phyloP scores from a whole-genome alignment of 2,329 filamentous ascomycete species.

The Bisporella sp. region DNA sequence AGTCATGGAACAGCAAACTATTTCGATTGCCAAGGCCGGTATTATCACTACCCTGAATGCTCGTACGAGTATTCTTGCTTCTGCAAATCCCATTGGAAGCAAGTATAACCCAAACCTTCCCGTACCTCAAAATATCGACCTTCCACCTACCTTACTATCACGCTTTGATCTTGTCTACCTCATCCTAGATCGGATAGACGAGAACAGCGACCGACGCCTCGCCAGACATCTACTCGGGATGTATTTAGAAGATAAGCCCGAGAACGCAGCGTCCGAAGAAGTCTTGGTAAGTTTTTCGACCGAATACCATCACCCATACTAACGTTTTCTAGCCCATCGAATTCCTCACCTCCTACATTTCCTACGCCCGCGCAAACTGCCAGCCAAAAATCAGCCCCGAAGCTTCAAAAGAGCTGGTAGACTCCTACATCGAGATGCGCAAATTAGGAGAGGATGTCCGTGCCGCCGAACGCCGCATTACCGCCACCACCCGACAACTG shows the following conservation, averaged over 20 bases:
- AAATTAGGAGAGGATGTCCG: conserved; percentile 85
- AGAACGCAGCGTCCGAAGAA: conserved; percentile 70
- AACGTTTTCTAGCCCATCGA: conserved; percentile 63
- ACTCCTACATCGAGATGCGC: conserved; percentile 90
- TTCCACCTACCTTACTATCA: conserved; percentile 88
- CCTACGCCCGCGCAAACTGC: conserved; percentile 81
- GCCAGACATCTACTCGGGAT: conserved; percentile 91
- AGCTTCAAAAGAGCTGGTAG: conserved; percentile 76
- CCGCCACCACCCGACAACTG: conserved; percentile 90
- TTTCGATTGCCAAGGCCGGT: conserved; percentile 71
- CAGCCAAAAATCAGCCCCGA: conserved; percentile 75
- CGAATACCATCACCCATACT: neutral
- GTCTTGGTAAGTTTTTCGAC: conserved; percentile 59
- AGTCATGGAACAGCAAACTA: conserved; percentile 77
- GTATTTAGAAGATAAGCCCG: conserved; percentile 92
- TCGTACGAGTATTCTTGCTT: conserved; percentile 89
- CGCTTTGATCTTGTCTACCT: conserved; percentile 97
- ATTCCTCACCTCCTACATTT: conserved; percentile 94
- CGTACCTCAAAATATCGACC: conserved; percentile 95
- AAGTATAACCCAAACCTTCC: conserved; percentile 95
- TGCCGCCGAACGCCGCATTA: conserved; percentile 89
- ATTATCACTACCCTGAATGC: conserved; percentile 89
- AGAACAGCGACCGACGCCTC: conserved; percentile 78
- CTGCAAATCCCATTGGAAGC: conserved; percentile 95
- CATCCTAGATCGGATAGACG: conserved; percentile 88